A percentile compares a stretch with the other conserved stretches of the same genome.
Conservation (phyloP, 306 rosid genomes). For the Trichosanthes cucumerina region DNA sequence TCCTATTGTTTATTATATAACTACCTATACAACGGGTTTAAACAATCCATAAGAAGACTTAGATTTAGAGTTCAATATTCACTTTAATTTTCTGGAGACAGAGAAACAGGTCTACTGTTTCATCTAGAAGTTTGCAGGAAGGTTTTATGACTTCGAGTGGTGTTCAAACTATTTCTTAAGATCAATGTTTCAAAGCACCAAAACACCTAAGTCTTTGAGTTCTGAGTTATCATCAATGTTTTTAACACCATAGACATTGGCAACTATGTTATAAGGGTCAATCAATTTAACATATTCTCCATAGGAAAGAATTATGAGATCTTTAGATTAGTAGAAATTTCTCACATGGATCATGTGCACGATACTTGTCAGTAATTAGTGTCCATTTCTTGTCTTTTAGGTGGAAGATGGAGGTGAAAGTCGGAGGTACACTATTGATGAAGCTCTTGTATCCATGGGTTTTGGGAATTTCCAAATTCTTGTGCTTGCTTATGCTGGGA, state of each 20-base stretch:
- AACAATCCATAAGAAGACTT: neutral
- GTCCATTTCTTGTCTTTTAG: constrained; percentile 1
- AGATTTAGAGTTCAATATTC: neutral
- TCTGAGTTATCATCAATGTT: neutral
- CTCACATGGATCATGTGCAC: neutral
- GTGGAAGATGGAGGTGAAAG: constrained; percentile 27
- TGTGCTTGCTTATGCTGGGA: constrained; percentile 82
- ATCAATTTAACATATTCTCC: neutral
- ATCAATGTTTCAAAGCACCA: neutral
- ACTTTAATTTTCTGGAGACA: neutral
- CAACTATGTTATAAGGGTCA: neutral
- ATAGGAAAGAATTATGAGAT: neutral
- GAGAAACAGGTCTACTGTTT: neutral
- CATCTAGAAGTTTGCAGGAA: neutral
- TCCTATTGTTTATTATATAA: neutral
- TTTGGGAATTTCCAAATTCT: constrained; percentile 80
- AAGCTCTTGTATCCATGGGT: constrained; percentile 68
- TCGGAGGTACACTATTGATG: constrained; percentile 56
- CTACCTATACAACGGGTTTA: neutral
- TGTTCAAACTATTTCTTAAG: neutral
- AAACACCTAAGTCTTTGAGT: neutral
- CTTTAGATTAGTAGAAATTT: neutral
- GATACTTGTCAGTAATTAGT: neutral
- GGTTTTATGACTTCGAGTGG: neutral
- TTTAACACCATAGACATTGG: neutral